A percentile compares a stretch with the other conserved stretches of the same genome.
These are phyloP conservation scores for Didymella pomorum DNA, from an alignment of 2,329 filamentous ascomycete genomes.

Conservation along the genomic window DNA sequence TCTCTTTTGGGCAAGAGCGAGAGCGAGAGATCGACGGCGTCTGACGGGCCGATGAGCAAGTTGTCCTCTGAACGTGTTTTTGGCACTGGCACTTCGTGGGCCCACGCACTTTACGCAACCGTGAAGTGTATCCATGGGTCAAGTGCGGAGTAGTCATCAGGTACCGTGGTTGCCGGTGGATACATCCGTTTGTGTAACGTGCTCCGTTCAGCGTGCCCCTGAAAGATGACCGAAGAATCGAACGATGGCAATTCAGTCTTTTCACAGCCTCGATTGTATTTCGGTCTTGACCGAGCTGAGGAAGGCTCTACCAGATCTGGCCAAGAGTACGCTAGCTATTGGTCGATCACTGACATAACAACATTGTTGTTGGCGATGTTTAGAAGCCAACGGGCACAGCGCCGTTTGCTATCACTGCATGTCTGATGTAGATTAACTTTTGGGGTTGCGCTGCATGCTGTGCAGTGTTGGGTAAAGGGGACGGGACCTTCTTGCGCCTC, in stretches of 20 bases:
- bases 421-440: constrained; percentile 12
- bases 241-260: constrained; percentile 3
- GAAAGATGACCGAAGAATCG: constrained; percentile 14
- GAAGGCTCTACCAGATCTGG: constrained; percentile 4
- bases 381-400: constrained; percentile 6
- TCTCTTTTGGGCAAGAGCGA: constrained; percentile 25
- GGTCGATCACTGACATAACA: constrained; percentile 7
- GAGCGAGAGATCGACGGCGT: constrained; percentile 22
- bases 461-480: constrained; percentile 1
- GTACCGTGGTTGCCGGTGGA: constrained; percentile 7
- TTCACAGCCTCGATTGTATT: constrained; percentile 6
- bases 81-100: constrained; percentile 15
- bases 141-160: constrained; percentile 13
- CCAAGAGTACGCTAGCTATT: constrained; percentile 5
- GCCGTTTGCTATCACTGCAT: constrained; percentile 13
- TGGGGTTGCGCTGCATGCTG: constrained; percentile 2
- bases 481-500: not conserved
- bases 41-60: constrained; percentile 29
- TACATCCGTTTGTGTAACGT: constrained; percentile 7
- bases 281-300: constrained; percentile 14
- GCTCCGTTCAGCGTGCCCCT: constrained; percentile 8
- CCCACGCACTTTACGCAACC: constrained; percentile 15
- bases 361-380: not conserved
- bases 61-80: constrained; percentile 14
- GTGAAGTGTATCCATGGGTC: constrained; percentile 11